Base-by-base conservation (phyloP, 106 monocot genomes). In the Allium cepa region DNA sequence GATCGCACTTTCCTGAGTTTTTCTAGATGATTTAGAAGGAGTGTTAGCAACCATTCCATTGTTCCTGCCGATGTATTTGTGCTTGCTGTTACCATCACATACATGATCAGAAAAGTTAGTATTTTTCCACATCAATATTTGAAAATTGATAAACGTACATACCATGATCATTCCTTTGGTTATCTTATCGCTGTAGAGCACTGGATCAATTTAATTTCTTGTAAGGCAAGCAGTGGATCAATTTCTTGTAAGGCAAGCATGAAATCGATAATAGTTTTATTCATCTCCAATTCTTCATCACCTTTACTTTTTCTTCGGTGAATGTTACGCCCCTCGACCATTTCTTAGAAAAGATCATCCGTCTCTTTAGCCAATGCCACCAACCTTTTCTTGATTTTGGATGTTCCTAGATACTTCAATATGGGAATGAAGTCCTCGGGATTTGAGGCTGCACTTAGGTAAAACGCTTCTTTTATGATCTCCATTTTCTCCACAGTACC, bases 31-130 rank as follows among this genome's bases (percentile, higher is more conserved):
- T 74, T 73, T 47, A 82, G 63, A 10, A 77, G 59, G 14, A 64
- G 77, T 10, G 77, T 49, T 63, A 73, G 26, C 3, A 57, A 73
- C 82, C 77, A 82, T 50, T 82, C 82, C 8, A 67, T 59, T 11
- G 74, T 73, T 26, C 62, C 60, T 7, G 49, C 70, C 5, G 75
- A 28, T 3, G 82, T 75, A 55, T 80, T 72, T 0, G 67, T 72
- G 11, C 80, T 71, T 9, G 71, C 71, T 5, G 53, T 15, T 36
- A 36, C 36, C 36, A 36, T 36, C 36, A 36, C 0, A 0, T 36
- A 36, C 36, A 36, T 36, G 36, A 36, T 36, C 22, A 1, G 36
- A 36, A 36, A 36, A 36, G 36, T 36, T 36, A 36, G 36, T 36
- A 36, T 36, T 36, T 36, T 36, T 1, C 36, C 36, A 4, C 5